A percentile compares a stretch with the other conserved stretches of the same genome.
These are phyloP conservation scores for Globisporangium barbulae DNA, from an alignment of 352 stramenopile species.

Conservation along the genomic window DNA sequence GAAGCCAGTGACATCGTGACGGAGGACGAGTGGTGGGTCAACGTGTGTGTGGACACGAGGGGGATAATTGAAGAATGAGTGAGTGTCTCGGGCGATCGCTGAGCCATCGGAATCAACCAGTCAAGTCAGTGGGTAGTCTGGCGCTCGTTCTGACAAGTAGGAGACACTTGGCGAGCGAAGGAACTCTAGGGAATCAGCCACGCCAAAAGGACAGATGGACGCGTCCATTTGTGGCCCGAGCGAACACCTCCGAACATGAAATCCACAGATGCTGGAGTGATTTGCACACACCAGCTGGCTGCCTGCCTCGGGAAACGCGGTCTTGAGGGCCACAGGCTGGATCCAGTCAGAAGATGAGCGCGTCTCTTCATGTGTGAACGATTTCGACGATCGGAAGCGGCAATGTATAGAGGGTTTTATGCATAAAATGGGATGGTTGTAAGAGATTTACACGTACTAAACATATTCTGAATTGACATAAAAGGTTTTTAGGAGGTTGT, in stretches of 20 bases:
- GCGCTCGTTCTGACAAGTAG: background rate
- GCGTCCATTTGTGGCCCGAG: background rate
- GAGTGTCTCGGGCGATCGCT: background rate
- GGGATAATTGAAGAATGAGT: slow-evolving; percentile 13
- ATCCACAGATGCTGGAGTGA: background rate
- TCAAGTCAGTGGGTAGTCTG: background rate
- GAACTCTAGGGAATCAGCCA: background rate
- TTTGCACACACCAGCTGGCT: background rate
- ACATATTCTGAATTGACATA: background rate
- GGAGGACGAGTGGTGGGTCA: slow-evolving; percentile 1
- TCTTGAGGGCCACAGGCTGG: no score
- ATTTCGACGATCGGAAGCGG: background rate
- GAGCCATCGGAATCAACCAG: background rate
- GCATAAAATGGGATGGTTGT: background rate
- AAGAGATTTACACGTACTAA: background rate
- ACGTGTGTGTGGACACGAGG: slow-evolving; percentile 16
- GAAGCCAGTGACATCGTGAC: slow-evolving; percentile 16
- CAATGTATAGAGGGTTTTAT: background rate
- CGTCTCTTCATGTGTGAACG: background rate
- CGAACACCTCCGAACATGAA: background rate
- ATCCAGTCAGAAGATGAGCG: background rate
- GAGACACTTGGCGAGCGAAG: background rate
- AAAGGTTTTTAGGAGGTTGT: background rate
- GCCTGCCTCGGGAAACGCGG: no score
- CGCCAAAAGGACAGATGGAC: background rate